Evolutionary conservation across 2,329 filamentous ascomycete genomes (phyloP), one percentile per base, ranked within the genome.

Genomic region (Pseudopyrenochaeta lycopersici): DNA sequence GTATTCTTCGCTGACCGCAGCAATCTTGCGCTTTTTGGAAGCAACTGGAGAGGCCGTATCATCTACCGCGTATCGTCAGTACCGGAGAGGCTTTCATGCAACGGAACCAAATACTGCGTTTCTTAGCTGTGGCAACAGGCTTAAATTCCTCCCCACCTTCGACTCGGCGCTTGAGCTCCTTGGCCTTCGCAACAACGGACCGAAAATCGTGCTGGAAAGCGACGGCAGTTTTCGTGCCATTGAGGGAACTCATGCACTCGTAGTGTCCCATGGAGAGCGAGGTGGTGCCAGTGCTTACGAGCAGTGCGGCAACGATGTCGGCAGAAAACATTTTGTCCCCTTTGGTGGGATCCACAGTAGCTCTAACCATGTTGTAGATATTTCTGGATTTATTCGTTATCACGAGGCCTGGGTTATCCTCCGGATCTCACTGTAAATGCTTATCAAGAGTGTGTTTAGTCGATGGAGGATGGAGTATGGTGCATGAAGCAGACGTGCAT

Each of bases 181-280:
- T 68, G 32, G 69, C 64, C 43, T 63, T 67, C 33, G 63, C 49
- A 1, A 53, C 29, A 15, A 72, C 49, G 1, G 60, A 30, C 33
- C 68, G 67, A 42, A 74, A 68, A 15, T 64, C 49, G 35, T 74
- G 70, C 45, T 73, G 39, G 32, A 71, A 72, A 21, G 49, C 56
- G 14, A 31, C 55, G 1, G 66, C 60, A 1, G 71, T 71, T 3
- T 55, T 56, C 1, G 32, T 60, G 30, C 68, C 66, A 46, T 73
- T 68, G 4, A 74, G 45, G 0, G 70, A 58, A 5, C 43, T 54
- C 70, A 74, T 72, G 52, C 71, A 62, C 5, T 71, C 59, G 15
- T 66, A 69, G n/a, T 66, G 61, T 6, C 49, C 32, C 9, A 18
- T 63, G 17, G 52, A 49, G 36, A 72, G 58, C 12, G 52, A 54